Base-by-base conservation (phyloP, 2,329 filamentous ascomycete species). In the Phoma sp. region DNA sequence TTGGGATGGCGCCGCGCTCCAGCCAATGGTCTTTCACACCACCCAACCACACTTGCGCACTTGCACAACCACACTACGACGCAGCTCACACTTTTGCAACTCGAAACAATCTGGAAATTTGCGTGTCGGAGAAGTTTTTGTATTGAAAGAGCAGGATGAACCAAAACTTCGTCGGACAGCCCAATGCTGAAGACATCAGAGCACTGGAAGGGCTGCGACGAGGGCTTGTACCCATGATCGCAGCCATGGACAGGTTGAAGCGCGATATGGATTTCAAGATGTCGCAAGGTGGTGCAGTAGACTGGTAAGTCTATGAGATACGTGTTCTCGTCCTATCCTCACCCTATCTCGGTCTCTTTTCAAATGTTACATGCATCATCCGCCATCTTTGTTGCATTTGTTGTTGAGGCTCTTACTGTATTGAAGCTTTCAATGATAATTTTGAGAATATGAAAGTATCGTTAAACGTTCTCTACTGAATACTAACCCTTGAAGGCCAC, bases 141-240 rank as follows among this genome's bases (percentile, higher is more conserved):
- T 17, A 38, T 43, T 7, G 22, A 41, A 57, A 57, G 8, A 24
- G 27, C 43, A 52, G 46, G 52, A 69, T 69, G 66, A 68, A 69
- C 50, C 58, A 61, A 37, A 68, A 68, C 55, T 69, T 69, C 45
- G 49, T 61, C 24, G 66, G 66, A 35, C 56, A 61, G 43, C 63
- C 63, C 7, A 58, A 59, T 46, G 55, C 57, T n/a, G 65, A 70
- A 33, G 67, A 70, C 40, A 55, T 64, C 10, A 51, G 62, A 44
- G 37, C 61, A 36, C 44, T 70, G 9, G 67, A 70, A 31, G 53
- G 58, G 33, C 47, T 70, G 51, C 67, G 67, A 7, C 64, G 63
- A 43, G 60, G 63, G 43, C 31, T 70, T 19, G 51, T 68, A 51
- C 65, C 67, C 25, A 66, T 70, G 61, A 62, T 70, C 37, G 59